Base-by-base conservation (phyloP, 108 stramenopile genomes). In the Epithemia pelagica region DNA sequence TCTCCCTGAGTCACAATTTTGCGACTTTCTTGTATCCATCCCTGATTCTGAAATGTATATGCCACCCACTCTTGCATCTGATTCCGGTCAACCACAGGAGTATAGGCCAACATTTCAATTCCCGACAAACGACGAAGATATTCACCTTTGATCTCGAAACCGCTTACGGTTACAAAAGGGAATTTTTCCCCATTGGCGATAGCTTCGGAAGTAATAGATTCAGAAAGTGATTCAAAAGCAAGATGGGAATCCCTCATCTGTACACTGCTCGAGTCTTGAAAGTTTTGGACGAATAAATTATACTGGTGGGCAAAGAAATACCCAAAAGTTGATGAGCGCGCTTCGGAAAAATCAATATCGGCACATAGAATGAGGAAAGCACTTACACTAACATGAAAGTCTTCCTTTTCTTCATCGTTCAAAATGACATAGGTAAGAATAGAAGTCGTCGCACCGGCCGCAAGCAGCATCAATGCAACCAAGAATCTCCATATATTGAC, bases 91-190 rank as follows among this genome's bases (percentile, higher is more conserved):
- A 52, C 20, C 18, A 52, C 15, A 15, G 52, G 52, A 64, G 24
- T 54, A n/a, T 22, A 64, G 1, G 30, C 22, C 5, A 64, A 7
- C 24, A 20, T 8, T 22, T 64, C 63, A 2, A 64, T 32, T 22
- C 46, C 46, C 22, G 63, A 64, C 63, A 5, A 21, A 3, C 26
- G 10, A 2, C 54, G 30, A 1, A 26, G 54, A 58, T 66, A 54
- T 1, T 22, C n/a, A 28, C 54, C 56, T 2, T 32, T 18, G 7
- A 56, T 22, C 30, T 66, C 65, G 22, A 66, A 66, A 20, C 28
- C 20, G 25, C 2, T 2, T 2, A 66, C 54, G 57, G 65, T 66
- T 10, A 66, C 65, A 56, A 66, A 66, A 23, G 65, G 65, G 22
- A 66, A 66, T 10, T 22, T 52, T 22, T 37, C 63, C n/a, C 51